Percentiles rank a stretch among this genome's conserved stretches.
Evolutionary conservation across 192 early-diverging fungal genomes (phyloP).

Genomic region (Linnemannia exigua): DNA sequence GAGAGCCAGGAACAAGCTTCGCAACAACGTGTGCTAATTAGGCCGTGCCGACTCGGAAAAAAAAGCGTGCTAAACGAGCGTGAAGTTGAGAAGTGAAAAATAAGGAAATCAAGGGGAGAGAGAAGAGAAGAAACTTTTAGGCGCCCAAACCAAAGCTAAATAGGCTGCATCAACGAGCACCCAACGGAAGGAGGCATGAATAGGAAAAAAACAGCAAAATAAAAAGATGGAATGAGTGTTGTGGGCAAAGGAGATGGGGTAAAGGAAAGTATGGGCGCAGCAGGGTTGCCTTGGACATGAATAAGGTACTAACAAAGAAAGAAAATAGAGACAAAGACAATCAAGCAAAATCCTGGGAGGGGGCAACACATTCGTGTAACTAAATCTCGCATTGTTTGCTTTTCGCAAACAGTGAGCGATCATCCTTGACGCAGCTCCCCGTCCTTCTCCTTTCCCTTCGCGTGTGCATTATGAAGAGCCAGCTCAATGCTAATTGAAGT

Average conservation of each 20-base stretch:
- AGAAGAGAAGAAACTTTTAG: not conserved
- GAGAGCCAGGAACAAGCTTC: not conserved
- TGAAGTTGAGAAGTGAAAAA: not conserved
- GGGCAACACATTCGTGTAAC: not conserved
- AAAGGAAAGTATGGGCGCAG: not conserved
- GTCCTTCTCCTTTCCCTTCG: not conserved
- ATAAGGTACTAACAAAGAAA: not conserved
- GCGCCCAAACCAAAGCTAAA: not conserved
- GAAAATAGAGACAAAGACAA: not conserved
- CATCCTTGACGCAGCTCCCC: not conserved
- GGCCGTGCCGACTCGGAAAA: slow-evolving; percentile 4
- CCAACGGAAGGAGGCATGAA: not conserved
- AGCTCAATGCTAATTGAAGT: not conserved
- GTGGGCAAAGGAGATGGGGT: not conserved
- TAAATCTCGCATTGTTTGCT: not conserved
- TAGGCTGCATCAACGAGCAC: not conserved
- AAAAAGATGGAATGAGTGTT: not conserved
- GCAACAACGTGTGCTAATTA: not conserved
- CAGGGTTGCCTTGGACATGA: not conserved
- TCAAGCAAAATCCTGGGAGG: not conserved
- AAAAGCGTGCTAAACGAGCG: not conserved
- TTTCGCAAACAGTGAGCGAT: not conserved
- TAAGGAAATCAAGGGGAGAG: not conserved
- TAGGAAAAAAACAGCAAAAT: not conserved
- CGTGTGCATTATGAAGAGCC: not conserved